Evolutionary conservation across 495 filamentous ascomycete species (phyloP), one percentile per base, ranked within the genome.

Genomic region (Letharia lupina): DNA sequence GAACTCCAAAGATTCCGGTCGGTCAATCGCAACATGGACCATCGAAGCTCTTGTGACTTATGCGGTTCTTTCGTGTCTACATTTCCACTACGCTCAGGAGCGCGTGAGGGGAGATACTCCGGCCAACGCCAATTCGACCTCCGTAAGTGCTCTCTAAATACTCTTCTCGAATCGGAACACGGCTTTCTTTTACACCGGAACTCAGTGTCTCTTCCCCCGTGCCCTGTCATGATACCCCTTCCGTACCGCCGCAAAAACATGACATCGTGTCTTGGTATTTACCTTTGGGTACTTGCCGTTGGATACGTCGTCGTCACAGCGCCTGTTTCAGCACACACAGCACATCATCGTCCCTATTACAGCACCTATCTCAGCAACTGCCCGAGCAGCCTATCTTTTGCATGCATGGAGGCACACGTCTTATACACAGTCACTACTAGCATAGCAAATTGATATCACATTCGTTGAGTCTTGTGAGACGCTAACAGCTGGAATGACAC

Each of bases 191-290:
- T 28, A 28, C 23, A 28, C 23, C 23, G 23, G 23, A 28, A 28
- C 23, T 28, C 23, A 28, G 23, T 28, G 23, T 28, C 23, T 28
- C 23, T 28, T 28, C 23, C 23, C 23, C 23, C 23, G 76, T 60
- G 81, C 81, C 61, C 67, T 81, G 15, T 47, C 44, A 18, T 47
- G 8, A 18, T 47, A 5, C 44, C 18, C 44, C 8, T 2, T 20
- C 8, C 18, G 18, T 16, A 47, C 20, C 44, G 18, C 16, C 78
- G 11, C 75, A 74, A 11, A 82, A 78, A 64, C 79, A 76, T 56
- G 69, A 81, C 16, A 80, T 82, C 37, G 4, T 9, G 47, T 54
- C 28, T 16, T 54, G 50, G 28, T 13, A 82, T 80, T 83, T 73
- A 75, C 79, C 77, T 7, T 47, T 18, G 18, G 11, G 31, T 58